These are phyloP conservation scores for Lyophyllum decastes DNA, from an alignment of 768 basidiomycete genomes.

Conservation along the genomic window DNA sequence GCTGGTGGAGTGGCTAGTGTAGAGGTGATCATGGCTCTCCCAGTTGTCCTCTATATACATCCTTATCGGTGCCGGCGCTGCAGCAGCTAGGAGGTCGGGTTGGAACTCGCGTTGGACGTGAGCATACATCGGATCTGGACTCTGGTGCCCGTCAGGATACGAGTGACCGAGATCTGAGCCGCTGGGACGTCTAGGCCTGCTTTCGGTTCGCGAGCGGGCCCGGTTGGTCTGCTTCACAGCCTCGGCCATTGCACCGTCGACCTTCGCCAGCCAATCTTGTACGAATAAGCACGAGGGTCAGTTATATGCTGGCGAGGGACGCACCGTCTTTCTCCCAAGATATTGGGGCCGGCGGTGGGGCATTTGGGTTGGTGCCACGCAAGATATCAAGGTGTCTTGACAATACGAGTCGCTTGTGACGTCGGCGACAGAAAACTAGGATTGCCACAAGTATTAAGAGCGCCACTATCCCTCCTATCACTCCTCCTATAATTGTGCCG, in stretches of 20 bases:
- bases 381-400: neutral
- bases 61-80: neutral
- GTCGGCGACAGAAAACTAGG: conserved; percentile 1
- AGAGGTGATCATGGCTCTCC: neutral
- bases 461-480: conserved; percentile 1
- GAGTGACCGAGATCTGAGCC: neutral
- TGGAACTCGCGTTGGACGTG: neutral
- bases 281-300: neutral
- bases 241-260: conserved; percentile 6
- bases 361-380: neutral
- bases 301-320: neutral
- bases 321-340: conserved; percentile 2
- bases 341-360: neutral
- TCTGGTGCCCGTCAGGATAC: neutral
- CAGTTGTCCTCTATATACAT: neutral
- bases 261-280: conserved; percentile 3
- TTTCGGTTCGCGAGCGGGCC: conserved; percentile 4
- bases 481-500: conserved; percentile 10
- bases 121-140: neutral
- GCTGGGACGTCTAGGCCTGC: neutral
- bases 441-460: neutral
- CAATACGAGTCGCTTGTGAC: neutral
- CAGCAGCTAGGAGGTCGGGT: neutral
- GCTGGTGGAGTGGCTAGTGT: neutral
- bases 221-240: conserved; percentile 5